These are phyloP conservation scores for Blastobotrys mokoenaii DNA, from an alignment of 805 yeast species.

Conservation along the genomic window DNA sequence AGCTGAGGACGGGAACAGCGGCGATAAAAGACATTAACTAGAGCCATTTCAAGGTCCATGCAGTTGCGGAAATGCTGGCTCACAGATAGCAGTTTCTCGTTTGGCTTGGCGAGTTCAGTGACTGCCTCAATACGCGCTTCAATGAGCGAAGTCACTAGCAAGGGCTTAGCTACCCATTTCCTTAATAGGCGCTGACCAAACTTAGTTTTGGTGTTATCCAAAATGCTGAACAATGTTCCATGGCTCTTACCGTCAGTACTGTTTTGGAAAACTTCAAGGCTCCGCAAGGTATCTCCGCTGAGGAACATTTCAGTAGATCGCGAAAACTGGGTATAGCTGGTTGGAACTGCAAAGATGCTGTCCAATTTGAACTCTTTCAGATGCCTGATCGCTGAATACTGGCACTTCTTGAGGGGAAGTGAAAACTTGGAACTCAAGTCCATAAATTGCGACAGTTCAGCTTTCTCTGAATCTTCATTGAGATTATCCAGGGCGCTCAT, in stretches of 20 bases:
- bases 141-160: constrained; percentile 45
- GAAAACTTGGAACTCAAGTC: constrained; percentile 20
- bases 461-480: background rate
- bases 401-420: constrained; percentile 28
- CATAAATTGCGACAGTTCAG: constrained; percentile 9
- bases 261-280: constrained; percentile 69
- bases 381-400: constrained; percentile 43
- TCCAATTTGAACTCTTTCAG: constrained; percentile 57
- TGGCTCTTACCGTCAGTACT: constrained; percentile 43
- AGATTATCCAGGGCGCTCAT: background rate
- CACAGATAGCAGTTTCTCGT: constrained; percentile 18
- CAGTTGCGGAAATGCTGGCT: constrained; percentile 12
- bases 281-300: constrained; percentile 56
- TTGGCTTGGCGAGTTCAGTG: constrained; percentile 17
- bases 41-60: constrained; percentile 52
- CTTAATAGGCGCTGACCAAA: constrained; percentile 63
- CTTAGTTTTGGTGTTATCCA: constrained; percentile 72
- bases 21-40: constrained; percentile 53
- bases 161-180: constrained; percentile 71
- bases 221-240: constrained; percentile 73
- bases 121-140: constrained; percentile 57
- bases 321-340: constrained; percentile 46
- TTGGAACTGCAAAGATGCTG: constrained; percentile 42
- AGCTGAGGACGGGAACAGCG: constrained; percentile 53
- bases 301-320: constrained; percentile 42